Evolutionary conservation across 768 basidiomycete genomes (phyloP).

Genomic region (Tulasnella sp.): DNA sequence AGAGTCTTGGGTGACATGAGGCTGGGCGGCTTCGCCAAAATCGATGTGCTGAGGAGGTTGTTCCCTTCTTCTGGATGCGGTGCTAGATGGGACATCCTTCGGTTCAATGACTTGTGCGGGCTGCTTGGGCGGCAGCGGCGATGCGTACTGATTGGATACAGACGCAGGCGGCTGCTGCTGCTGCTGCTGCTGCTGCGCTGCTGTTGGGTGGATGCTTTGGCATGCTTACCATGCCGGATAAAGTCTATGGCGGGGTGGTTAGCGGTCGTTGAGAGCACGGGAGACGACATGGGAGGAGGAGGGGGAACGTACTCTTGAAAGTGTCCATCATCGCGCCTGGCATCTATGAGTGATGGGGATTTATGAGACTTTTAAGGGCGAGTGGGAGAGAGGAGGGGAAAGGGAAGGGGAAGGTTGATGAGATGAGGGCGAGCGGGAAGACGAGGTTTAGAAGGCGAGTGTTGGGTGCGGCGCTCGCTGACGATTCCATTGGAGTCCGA

Average conservation of each 20-base stretch:
- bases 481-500: background rate
- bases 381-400: background rate
- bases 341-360: slow-evolving; percentile 2
- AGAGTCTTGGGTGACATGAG: slow-evolving; percentile 8
- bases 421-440: background rate
- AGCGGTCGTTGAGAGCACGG: slow-evolving; percentile 31
- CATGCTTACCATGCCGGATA: slow-evolving; percentile 75
- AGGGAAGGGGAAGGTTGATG: background rate
- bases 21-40: slow-evolving; percentile 8
- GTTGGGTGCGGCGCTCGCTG: background rate
- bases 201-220: slow-evolving; percentile 36
- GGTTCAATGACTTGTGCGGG: slow-evolving; percentile 24
- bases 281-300: slow-evolving; percentile 24
- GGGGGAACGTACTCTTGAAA: slow-evolving; percentile 66
- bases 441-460: background rate
- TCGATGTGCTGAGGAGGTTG: slow-evolving; percentile 32
- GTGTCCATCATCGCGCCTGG: slow-evolving; percentile 60
- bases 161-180: slow-evolving; percentile 34
- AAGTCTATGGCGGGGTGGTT: slow-evolving; percentile 51
- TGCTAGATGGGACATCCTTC: slow-evolving; percentile 18
- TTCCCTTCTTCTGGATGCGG: slow-evolving; percentile 16
- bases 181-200: slow-evolving; percentile 39
- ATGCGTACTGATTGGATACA: slow-evolving; percentile 37
- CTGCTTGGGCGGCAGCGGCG: slow-evolving; percentile 34
- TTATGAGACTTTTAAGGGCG: background rate